A percentile compares a stretch with the other conserved stretches of the same genome.
These are phyloP conservation scores for Cicer yamashitae DNA, from an alignment of 306 rosid species.

Conservation along the genomic window DNA sequence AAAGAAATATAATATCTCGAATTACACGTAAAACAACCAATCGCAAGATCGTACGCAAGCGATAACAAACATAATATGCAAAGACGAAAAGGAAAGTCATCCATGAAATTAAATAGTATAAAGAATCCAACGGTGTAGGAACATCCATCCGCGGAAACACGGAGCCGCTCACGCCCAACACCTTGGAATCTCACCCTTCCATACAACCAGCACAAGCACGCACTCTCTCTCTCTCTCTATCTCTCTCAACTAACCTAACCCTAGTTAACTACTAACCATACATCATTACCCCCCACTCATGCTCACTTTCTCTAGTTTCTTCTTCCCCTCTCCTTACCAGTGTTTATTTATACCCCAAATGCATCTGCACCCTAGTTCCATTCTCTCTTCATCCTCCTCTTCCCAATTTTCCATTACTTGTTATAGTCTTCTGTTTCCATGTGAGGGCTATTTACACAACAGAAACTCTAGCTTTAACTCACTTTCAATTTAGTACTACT, in stretches of 20 bases:
- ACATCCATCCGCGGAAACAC: conserved; percentile 97
- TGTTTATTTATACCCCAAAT: conserved; percentile 54
- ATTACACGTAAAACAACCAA: no score
- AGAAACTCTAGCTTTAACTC: background rate
- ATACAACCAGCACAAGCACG: conserved; percentile 28
- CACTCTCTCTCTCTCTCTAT: background rate
- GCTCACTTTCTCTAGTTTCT: conserved; percentile 1
- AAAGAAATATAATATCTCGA: no score
- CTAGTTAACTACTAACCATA: conserved; percentile 46
- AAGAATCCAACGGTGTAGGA: conserved; percentile 88
- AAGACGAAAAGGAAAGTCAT: conserved; percentile 45
- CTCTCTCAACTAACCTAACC: conserved; percentile 50
- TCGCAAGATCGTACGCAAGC: background rate
- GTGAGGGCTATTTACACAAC: conserved; percentile 36
- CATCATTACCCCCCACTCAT: background rate
- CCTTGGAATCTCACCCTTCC: conserved; percentile 82
- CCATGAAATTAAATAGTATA: conserved; percentile 37
- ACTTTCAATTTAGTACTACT: background rate
- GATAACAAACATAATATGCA: background rate
- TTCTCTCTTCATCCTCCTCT: conserved; percentile 21
- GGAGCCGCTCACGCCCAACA: conserved; percentile 95
- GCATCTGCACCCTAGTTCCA: conserved; percentile 34
- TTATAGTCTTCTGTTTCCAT: conserved; percentile 27
- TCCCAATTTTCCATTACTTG: background rate
- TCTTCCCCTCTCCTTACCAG: background rate